Evolutionary conservation across 768 basidiomycete species (phyloP).

Genomic region (Pilatotrama ljubarskyi): DNA sequence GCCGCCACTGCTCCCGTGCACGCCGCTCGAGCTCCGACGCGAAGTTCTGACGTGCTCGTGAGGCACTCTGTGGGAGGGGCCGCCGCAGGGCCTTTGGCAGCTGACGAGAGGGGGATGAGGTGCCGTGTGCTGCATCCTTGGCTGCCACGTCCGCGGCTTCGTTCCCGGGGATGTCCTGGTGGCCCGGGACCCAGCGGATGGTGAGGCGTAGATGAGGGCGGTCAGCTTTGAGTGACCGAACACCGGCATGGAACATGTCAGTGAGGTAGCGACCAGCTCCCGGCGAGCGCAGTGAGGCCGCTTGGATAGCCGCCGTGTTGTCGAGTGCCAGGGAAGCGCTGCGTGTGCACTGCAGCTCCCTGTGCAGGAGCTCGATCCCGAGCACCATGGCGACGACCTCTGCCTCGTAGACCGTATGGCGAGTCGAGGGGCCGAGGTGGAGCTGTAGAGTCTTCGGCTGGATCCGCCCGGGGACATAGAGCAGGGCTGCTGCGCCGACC

Average conservation of each 20-base stretch:
- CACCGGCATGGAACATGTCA: slow-evolving; percentile 4
- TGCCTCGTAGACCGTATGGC: slow-evolving; percentile 35
- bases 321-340: slow-evolving; percentile 7
- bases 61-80: slow-evolving; percentile 10
- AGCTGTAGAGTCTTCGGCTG: slow-evolving; percentile 6
- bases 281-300: background rate
- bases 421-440: slow-evolving; percentile 23
- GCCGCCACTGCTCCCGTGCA: background rate
- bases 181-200: slow-evolving; percentile 17
- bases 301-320: slow-evolving; percentile 11
- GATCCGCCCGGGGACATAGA: slow-evolving; percentile 11
- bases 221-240: background rate
- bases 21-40: background rate
- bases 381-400: slow-evolving; percentile 34
- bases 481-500: slow-evolving; percentile 34
- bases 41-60: slow-evolving; percentile 4
- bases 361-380: slow-evolving; percentile 26
- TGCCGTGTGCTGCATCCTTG: slow-evolving; percentile 14
- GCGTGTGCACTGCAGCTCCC: background rate
- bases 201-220: slow-evolving; percentile 1
- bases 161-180: slow-evolving; percentile 14
- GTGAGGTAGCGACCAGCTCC: slow-evolving; percentile 6
- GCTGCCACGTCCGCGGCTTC: slow-evolving; percentile 17
- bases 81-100: slow-evolving; percentile 9
- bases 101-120: background rate